Base-by-base conservation (phyloP, 2,329 filamentous ascomycete genomes). In the Ascomycota sp. region DNA sequence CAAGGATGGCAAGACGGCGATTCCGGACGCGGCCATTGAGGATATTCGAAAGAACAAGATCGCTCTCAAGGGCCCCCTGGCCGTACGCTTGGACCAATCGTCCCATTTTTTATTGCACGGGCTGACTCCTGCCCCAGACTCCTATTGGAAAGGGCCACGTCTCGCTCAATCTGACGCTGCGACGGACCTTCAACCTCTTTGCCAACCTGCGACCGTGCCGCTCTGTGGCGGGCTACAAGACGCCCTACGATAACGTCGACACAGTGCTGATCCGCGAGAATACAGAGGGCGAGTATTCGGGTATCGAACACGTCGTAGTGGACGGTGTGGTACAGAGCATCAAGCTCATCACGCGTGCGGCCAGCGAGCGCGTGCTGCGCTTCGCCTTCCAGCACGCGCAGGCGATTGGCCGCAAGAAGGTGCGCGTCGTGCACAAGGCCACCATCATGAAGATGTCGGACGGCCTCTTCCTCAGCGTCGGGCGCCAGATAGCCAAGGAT, bases 361-460 rank as follows among this genome's bases (percentile, higher is more conserved):
- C 89, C 40, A 85, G 74, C 41, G 89, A 98, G 73, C 78, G 89
- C 45, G 89, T 98, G 32, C 73, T 95, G 42, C 77, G 85, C 52
- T 98, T 83, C 57, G 89, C 91, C 47, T 98, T 98, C 75, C 86
- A 98, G 64, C 83, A 98, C 55, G 89, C 89, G 44, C 69, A 89
- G 57, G 72, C 81, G 45, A 78, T 94, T 50, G 83, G 85, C 60
- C 80, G 81, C 66, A 85, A 74, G 54, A 94, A 94, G 78, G 86
- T 95, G 48, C 82, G 85, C 50, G 86, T 83, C 35, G 85, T 95
- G 39, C 89, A 98, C 78, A 98, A 98, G 73, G 89, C 89, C 55
- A 95, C 89, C 52, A 98, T 98, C 65, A 98, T 98, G 89, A 98
- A 98, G 75, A 92, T 94, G 81, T 86, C 78, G 52, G 89, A 98